A percentile compares a stretch with the other conserved stretches of the same genome.
Evolutionary conservation across 2,329 filamentous ascomycete genomes (phyloP).

Genomic region (Xylariaceae sp.): DNA sequence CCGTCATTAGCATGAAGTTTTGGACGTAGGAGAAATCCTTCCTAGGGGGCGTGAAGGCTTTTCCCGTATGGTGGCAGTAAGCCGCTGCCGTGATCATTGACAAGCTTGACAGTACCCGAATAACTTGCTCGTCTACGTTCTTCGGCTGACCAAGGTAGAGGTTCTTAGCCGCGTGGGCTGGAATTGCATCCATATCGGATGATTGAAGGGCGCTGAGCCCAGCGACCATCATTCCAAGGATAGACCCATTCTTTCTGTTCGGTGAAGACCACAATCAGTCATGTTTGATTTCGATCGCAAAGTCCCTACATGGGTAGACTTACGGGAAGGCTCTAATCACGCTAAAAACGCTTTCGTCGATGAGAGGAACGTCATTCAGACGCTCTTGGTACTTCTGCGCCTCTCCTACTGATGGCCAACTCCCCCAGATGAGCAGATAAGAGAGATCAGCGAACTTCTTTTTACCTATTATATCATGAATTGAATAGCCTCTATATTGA

Average conservation of each 20-base stretch:
- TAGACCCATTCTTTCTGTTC: conserved; percentile 30
- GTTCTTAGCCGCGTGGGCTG: conserved; percentile 27
- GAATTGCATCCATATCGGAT: conserved; percentile 25
- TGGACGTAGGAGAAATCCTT: conserved; percentile 29
- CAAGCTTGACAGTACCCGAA: conserved; percentile 27
- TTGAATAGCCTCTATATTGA: conserved; percentile 27
- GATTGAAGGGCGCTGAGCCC: conserved; percentile 29
- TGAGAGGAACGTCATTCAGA: conserved; percentile 27
- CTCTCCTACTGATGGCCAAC: conserved; percentile 24
- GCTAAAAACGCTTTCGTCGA: conserved; percentile 22
- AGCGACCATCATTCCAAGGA: conserved; percentile 31
- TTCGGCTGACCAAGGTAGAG: conserved; percentile 28
- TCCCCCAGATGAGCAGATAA: conserved; percentile 30
- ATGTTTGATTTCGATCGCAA: background rate
- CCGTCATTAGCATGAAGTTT: conserved; percentile 34
- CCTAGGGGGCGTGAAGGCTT: conserved; percentile 26
- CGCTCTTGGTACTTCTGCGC: conserved; percentile 19
- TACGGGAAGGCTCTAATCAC: conserved; percentile 28
- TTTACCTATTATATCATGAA: conserved; percentile 29
- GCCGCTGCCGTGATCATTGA: conserved; percentile 32
- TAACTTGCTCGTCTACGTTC: conserved; percentile 29
- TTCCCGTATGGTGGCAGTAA: conserved; percentile 30
- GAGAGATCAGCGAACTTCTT: conserved; percentile 28
- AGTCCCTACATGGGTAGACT: background rate
- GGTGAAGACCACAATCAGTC: background rate